These are phyloP conservation scores for Grammothele lineata DNA, from an alignment of 768 basidiomycete genomes.

Conservation along the genomic window DNA sequence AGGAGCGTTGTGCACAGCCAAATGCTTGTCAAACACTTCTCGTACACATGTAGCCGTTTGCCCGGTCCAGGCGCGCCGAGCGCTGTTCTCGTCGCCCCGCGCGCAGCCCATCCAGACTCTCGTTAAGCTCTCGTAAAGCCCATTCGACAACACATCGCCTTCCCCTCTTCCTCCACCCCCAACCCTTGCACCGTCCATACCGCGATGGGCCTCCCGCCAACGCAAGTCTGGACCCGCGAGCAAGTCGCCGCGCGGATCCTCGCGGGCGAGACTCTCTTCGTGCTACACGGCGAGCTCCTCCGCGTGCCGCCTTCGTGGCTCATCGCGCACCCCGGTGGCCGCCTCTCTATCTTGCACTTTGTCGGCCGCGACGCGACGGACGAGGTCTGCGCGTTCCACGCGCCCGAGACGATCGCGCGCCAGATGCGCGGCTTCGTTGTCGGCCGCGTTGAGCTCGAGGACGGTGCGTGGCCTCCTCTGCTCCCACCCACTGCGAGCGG, in stretches of 20 bases:
- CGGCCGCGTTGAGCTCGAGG: slow-evolving; percentile 58
- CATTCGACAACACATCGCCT: neutral
- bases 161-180: neutral
- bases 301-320: slow-evolving; percentile 75
- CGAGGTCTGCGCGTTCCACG: slow-evolving; percentile 92
- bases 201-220: slow-evolving; percentile 29
- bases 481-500: slow-evolving; percentile 85
- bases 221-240: slow-evolving; percentile 40
- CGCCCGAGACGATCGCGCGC: slow-evolving; percentile 47
- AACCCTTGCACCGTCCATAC: neutral
- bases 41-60: no score
- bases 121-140: no score
- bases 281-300: slow-evolving; percentile 62
- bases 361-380: slow-evolving; percentile 93
- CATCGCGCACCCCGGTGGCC: slow-evolving; percentile 84
- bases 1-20: no score
- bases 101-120: no score
- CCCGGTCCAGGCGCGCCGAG: no score
- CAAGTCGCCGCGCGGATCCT: slow-evolving; percentile 69
- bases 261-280: slow-evolving; percentile 69
- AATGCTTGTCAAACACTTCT: no score
- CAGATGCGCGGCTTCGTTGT: slow-evolving; percentile 62
- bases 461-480: slow-evolving; percentile 64
- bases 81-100: no score
- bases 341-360: slow-evolving; percentile 88